Evolutionary conservation across 176 grass and related monocot species (phyloP).

Genomic region (Rhipidocladum racemiflorum): DNA sequence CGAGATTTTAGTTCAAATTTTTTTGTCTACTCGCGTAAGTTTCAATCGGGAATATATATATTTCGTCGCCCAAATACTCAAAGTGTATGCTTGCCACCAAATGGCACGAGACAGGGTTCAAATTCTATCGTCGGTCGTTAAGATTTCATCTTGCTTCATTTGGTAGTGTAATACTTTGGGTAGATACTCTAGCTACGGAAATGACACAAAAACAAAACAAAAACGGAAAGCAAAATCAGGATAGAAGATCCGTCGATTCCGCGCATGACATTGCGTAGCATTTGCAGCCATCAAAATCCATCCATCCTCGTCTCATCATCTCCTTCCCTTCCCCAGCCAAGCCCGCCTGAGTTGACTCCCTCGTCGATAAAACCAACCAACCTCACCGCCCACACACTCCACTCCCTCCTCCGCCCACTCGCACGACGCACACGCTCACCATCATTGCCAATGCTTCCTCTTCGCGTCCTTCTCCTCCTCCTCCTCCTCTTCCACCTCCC

Average conservation of each 20-base stretch:
- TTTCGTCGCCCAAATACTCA: too few relatives aligned
- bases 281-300: neutral
- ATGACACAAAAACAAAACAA: neutral
- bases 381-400: neutral
- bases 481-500: constrained; percentile 34
- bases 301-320: neutral
- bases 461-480: constrained; percentile 3
- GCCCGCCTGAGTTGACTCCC: neutral
- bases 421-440: neutral
- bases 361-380: constrained; percentile 14
- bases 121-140: neutral
- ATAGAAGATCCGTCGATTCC: neutral
- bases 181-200: neutral
- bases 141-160: neutral
- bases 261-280: neutral
- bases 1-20: too few relatives aligned
- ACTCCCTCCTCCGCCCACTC: neutral
- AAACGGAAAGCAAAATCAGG: neutral
- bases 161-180: neutral
- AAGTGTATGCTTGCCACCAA: neutral
- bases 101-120: neutral
- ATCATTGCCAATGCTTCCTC: constrained; percentile 17
- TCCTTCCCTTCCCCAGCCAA: neutral
- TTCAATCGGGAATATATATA: too few relatives aligned
- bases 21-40: too few relatives aligned